phyloP scores from a whole-genome alignment of 73 alveolate species.

The Halteria grandinella region DNA sequence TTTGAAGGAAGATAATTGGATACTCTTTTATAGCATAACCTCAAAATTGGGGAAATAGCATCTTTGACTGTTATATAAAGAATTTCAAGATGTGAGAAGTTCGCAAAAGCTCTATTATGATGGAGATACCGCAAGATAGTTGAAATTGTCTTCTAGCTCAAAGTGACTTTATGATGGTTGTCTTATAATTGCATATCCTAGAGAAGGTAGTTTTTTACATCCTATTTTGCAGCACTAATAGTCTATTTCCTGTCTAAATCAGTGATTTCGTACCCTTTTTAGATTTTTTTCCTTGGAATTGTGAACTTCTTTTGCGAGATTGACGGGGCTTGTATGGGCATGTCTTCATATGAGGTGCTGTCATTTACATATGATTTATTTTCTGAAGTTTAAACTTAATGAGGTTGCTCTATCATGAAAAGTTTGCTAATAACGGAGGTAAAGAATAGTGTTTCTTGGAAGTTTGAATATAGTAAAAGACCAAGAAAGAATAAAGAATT shows the following conservation, averaged over 20 bases:
- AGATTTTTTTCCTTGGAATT: neutral
- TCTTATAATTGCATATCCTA: too few species aligned
- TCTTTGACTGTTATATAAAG: constrained; percentile 1
- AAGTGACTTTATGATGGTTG: too few species aligned
- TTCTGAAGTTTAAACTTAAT: too few species aligned
- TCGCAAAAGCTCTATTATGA: too few species aligned
- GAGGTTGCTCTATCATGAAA: neutral
- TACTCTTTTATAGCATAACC: neutral
- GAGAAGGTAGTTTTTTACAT: too few species aligned
- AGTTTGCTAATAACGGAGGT: constrained; percentile 21
- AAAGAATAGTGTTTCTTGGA: constrained; percentile 17
- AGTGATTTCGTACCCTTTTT: too few species aligned
- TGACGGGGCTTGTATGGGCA: neutral
- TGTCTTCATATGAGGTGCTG: neutral
- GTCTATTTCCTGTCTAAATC: too few species aligned
- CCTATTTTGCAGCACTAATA: too few species aligned
- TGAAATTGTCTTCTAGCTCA: too few species aligned
- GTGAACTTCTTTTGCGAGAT: neutral
- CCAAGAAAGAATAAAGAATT: neutral
- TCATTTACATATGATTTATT: neutral
- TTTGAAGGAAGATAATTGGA: neutral
- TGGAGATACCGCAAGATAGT: too few species aligned
- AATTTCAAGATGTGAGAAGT: neutral
- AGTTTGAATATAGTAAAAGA: neutral
- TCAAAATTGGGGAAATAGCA: neutral